Base-by-base conservation (phyloP, 2,329 filamentous ascomycete genomes). In the Aureobasidium zeae region DNA sequence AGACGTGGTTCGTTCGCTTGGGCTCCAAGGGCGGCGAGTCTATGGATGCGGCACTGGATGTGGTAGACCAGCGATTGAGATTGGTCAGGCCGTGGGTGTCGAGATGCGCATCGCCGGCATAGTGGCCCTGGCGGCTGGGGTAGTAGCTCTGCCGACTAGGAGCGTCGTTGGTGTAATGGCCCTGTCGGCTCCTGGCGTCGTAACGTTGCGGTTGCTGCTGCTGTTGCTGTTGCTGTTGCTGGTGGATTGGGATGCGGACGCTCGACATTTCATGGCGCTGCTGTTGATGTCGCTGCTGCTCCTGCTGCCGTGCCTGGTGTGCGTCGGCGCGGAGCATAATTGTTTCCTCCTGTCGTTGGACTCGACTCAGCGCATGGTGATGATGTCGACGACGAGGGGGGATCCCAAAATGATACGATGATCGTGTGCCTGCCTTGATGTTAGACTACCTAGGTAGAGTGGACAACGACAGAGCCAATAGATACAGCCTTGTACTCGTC, bases 11-110 rank as follows among this genome's bases (percentile, higher is more conserved):
- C 25, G 25, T 15, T 11, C 32, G 29, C 38, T 42, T 26, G 5
- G 29, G 15, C 16, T 10, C 26, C 6, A 29, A 32, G 3, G 39
- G 30, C 16, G 22, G 39, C 3, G 30, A 12, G 22, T 33, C 30
- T 11, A 55, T 50, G 24, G 65, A 66, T n/a, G 58, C 55, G 34
- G 61, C 64, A 57, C 69, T 73, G 34, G 70, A 72, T 21, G 65
- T 58, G 17, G 73, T 76, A 25, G 74, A 76, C 73, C 73, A 76
- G 50, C 73, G 70, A 54, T 76, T 73, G 42, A 75, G 60, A 47
- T 69, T 73, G 28, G 63, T 65, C 38, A 71, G 52, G 21, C 67
- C 69, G 52, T 71, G 69, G n/a, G n/a, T n/a, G n/a, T n/a, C n/a
- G n/a, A n/a, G n/a, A n/a, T n/a, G n/a, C n/a, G n/a, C n/a, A n/a